Base-by-base conservation (phyloP, 495 filamentous ascomycete species). In the Hypoxylon lienhwacheense region DNA sequence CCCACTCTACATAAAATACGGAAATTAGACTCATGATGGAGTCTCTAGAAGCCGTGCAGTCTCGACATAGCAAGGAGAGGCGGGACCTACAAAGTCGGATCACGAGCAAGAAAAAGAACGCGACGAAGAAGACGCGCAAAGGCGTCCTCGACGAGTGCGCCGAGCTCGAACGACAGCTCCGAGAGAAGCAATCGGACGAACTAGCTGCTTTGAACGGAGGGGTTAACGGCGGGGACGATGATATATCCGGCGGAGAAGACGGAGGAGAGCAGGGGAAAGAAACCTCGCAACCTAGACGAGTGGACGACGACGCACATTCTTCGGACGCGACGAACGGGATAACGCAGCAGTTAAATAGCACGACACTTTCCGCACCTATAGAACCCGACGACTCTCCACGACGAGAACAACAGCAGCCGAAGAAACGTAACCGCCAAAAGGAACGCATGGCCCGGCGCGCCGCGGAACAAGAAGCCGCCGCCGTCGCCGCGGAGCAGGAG, bases 81-180 rank as follows among this genome's bases (percentile, higher is more conserved):
- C 85, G 83, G 47, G 92, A 98, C 31, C 78, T 98, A 15, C 87
- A 91, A 72, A 75, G 80, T 26, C 82, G 85, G 17, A 85, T 93
- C 55, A 96, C 89, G 5, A 90, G 89, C 73, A 96, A 96, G 75
- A 97, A 96, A 76, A 97, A 96, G 73, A 81, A 84, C 45, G 91
- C 93, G 19, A 93, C 87, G 28, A 98, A 97, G 73, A 97, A 96
- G 79, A 97, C 90, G 11, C 83, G 93, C 22, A 95, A 90, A 70
- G 86, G 85, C 31, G 78, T 97, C 58, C 91, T 88, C 61, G 84
- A 90, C 55, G 88, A 95, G 72, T 93, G 90, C 68, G 85, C 84
- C 21, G 73, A 79, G 47, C 77, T 92, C 47, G 88, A 92, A 69
- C 67, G 73, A 14, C 76, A 86, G 24, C 68, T 91, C n/a, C 80